phyloP scores from a whole-genome alignment of 345 rosid genomes.

The Aethionema arabicum region DNA sequence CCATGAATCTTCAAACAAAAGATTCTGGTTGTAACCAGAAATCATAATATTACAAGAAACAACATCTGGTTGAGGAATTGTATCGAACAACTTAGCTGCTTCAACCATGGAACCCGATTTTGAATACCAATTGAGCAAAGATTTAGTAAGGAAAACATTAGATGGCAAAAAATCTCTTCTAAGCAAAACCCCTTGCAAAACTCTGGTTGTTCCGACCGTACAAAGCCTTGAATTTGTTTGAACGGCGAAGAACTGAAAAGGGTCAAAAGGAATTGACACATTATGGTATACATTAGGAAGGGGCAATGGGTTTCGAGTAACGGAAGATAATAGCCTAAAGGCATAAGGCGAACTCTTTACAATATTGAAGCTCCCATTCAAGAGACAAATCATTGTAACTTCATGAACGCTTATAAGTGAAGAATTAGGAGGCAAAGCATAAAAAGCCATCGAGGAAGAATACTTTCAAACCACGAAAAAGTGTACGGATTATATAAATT shows the following conservation, averaged over 20 bases:
- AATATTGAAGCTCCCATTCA: slow-evolving; percentile 29
- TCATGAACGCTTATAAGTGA: slow-evolving; percentile 9
- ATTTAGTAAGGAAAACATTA: slow-evolving; percentile 42
- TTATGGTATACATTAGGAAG: slow-evolving; percentile 19
- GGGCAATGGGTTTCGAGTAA: slow-evolving; percentile 31
- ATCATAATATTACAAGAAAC: slow-evolving; percentile 67
- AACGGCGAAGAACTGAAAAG: slow-evolving; percentile 44
- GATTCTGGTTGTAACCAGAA: slow-evolving; percentile 48
- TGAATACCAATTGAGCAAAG: slow-evolving; percentile 51
- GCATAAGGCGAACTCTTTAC: slow-evolving; percentile 29
- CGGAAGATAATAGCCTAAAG: slow-evolving; percentile 35
- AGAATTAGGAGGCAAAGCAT: background rate
- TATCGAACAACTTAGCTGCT: slow-evolving; percentile 67
- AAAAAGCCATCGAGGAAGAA: slow-evolving; percentile 2
- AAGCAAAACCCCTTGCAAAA: slow-evolving; percentile 49
- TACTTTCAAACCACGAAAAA: background rate
- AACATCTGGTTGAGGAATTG: slow-evolving; percentile 51
- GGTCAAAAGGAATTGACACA: slow-evolving; percentile 34
- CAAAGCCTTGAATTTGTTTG: slow-evolving; percentile 35
- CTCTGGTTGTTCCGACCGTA: slow-evolving; percentile 39
- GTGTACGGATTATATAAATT: background rate
- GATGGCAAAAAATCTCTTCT: slow-evolving; percentile 37
- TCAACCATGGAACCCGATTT: slow-evolving; percentile 42
- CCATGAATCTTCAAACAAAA: slow-evolving; percentile 45
- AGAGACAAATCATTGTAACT: slow-evolving; percentile 42